Percentiles rank a stretch among this genome's conserved stretches.
These are phyloP conservation scores for Cenchrus americanus DNA, from an alignment of 176 grass and related monocot species.

Conservation along the genomic window DNA sequence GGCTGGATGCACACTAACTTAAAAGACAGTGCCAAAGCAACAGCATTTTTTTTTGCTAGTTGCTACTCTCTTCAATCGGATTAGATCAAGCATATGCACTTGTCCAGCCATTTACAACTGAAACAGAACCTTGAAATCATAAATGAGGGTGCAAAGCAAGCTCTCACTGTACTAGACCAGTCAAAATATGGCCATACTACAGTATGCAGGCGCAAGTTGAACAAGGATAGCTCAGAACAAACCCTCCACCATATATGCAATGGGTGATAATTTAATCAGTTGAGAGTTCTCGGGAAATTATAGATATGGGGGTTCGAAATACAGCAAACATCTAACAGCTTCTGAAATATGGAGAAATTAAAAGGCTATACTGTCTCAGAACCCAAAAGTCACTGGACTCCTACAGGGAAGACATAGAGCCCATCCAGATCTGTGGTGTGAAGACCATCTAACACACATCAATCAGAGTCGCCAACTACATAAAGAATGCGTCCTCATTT, in stretches of 20 bases:
- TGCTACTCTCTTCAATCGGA: not conserved
- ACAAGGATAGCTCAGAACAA: too few species aligned
- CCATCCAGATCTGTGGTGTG: conserved; percentile 2
- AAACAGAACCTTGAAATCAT: not conserved
- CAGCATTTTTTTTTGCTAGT: too few species aligned
- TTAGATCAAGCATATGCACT: not conserved
- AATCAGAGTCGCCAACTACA: not conserved
- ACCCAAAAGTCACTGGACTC: not conserved
- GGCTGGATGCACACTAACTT: not conserved
- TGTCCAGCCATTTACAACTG: not conserved
- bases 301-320: not conserved
- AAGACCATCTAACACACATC: not conserved
- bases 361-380: not conserved
- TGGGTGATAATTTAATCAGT: not conserved
- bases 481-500: not conserved
- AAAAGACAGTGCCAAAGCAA: not conserved
- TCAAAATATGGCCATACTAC: too few species aligned
- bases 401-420: not conserved
- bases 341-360: not conserved
- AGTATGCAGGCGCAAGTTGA: too few species aligned
- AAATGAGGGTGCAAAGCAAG: not conserved
- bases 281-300: not conserved
- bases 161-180: not conserved
- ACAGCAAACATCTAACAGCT: not conserved
- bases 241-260: too few species aligned